These are phyloP conservation scores for Saussurea involucrata DNA, from an alignment of 129 eudicot genomes.

Conservation along the genomic window DNA sequence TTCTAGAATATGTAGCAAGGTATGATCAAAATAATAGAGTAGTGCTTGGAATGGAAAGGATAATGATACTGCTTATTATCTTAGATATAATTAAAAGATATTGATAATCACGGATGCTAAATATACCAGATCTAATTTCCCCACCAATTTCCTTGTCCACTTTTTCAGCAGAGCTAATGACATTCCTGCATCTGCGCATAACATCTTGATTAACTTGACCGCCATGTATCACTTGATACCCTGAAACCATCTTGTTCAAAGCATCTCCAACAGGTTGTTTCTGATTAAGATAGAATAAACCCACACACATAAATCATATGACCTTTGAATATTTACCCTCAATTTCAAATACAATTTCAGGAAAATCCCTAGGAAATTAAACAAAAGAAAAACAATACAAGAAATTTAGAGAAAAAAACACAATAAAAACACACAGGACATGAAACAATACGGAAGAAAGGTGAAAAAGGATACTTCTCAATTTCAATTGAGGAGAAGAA, in stretches of 20 bases:
- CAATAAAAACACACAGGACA: not conserved
- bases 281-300: conserved; percentile 32
- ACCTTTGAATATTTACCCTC: not conserved
- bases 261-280: conserved; percentile 57
- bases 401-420: not conserved
- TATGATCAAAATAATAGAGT: too few relatives aligned
- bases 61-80: not conserved
- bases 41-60: too few relatives aligned
- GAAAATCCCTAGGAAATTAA: not conserved
- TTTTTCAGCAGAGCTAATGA: conserved; percentile 64
- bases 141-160: conserved; percentile 63
- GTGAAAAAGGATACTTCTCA: conserved; percentile 40
- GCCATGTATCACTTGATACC: conserved; percentile 58
- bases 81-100: not conserved
- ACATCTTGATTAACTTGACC: conserved; percentile 72
- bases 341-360: not conserved
- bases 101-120: not conserved
- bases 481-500: too few relatives aligned
- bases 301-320: not conserved
- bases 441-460: not conserved
- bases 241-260: conserved; percentile 69
- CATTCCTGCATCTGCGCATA: conserved; percentile 54
- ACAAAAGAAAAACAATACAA: not conserved
- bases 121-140: conserved; percentile 55
- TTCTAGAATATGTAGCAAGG: too few relatives aligned